Evolutionary conservation across 1,284 basidiomycete genomes (phyloP), one percentile per base, ranked within the genome.

Genomic region (Boletellus deceptivus): DNA sequence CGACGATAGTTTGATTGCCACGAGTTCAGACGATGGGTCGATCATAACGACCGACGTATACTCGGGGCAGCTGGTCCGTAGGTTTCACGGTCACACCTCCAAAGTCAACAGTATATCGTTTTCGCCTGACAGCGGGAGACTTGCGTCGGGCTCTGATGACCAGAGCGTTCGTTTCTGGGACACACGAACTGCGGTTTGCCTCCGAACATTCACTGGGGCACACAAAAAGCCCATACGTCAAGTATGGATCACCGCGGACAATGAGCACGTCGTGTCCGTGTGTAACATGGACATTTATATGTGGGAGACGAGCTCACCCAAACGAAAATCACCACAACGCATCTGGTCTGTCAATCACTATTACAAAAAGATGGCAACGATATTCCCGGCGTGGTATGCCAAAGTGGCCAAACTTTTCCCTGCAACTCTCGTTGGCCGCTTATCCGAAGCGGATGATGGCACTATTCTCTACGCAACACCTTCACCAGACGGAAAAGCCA

Each of bases 151-250:
- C 13, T 63, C 63, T 6, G 44, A 52, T 11, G 62, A 63, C 25
- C 49, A 52, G 35, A 54, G 42, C 7, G 35, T 60, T 22, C 60
- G 62, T 43, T 40, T 66, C 10, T 64, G 63, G 63, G 60, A 66
- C 24, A 43, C 47, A 18, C 42, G 46, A 24, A 62, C 62, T 16
- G 61, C 54, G 37, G 52, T 50, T 14, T 62, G 57, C 37, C 43
- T 61, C 22, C 49, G 48, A 7, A 62, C 50, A 11, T 54, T 50
- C 10, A 7, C 48, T 16, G 48, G 48, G 46, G 38, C 35, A 31
- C 63, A 65, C 45, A 49, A 39, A 29, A 57, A 57, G 25, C 46
- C 48, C 5, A 46, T 63, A 50, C 41, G 14, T 6, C 50, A 49
- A 14, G 59, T 65, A 16, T 54, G 53, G 45, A 52, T 63, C 20